A percentile compares a stretch with the other conserved stretches of the same genome.
These are phyloP conservation scores for Citrus trifoliata DNA, from an alignment of 345 rosid genomes.

Conservation along the genomic window DNA sequence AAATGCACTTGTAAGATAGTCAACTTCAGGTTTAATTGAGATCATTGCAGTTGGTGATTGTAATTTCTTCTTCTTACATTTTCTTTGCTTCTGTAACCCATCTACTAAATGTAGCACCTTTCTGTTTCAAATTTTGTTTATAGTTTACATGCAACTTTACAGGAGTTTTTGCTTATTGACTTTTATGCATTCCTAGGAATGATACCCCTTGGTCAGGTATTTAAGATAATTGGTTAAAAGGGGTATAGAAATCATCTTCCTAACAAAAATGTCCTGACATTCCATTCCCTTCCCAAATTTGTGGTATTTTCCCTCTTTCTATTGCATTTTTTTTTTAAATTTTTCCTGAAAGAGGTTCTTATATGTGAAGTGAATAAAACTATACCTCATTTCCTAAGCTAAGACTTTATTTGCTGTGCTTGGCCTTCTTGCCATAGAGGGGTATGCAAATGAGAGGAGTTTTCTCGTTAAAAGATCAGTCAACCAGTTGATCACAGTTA, in stretches of 20 bases:
- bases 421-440: not conserved
- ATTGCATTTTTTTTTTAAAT: not conserved
- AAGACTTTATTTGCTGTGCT: not conserved
- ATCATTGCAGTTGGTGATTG: not conserved
- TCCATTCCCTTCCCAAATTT: not conserved
- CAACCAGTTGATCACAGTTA: not conserved
- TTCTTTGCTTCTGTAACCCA: not conserved
- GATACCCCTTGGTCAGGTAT: not conserved
- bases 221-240: not conserved
- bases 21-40: not conserved
- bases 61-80: not conserved
- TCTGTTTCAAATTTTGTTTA: not conserved
- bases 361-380: not conserved
- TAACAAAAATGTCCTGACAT: not conserved
- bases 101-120: not conserved
- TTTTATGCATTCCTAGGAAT: not conserved
- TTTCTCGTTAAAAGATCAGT: not conserved
- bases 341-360: not conserved
- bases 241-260: not conserved
- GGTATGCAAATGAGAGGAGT: not conserved
- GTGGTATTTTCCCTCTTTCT: not conserved
- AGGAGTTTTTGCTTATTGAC: not conserved
- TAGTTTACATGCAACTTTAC: not conserved
- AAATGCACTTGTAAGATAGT: constrained; percentile 72
- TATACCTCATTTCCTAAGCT: not conserved